Evolutionary conservation across 1,284 basidiomycete species (phyloP).

Genomic region (Phylloporus sp.): DNA sequence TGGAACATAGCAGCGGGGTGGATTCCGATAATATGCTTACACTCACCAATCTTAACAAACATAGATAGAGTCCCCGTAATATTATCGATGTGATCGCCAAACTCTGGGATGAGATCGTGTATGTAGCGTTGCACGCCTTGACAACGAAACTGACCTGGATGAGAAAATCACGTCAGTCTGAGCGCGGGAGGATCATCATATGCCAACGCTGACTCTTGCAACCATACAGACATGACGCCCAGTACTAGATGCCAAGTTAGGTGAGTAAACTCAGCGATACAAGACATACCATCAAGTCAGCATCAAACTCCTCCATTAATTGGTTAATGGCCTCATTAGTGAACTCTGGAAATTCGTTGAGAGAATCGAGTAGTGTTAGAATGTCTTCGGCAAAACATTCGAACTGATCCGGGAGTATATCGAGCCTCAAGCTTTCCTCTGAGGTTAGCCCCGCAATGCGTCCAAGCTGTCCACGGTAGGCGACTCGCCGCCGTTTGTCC

Average conservation of each 20-base stretch:
- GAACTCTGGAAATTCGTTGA: constrained; percentile 63
- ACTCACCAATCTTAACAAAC: constrained; percentile 59
- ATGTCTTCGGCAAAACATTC: constrained; percentile 52
- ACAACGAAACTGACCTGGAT: constrained; percentile 54
- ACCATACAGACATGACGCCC: constrained; percentile 38
- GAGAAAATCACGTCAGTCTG: constrained; percentile 19
- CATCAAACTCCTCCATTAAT: constrained; percentile 54
- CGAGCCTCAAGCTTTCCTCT: constrained; percentile 38
- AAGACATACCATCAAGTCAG: constrained; percentile 50
- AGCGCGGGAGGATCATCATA: not conserved
- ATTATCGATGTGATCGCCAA: constrained; percentile 59
- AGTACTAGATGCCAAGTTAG: constrained; percentile 33
- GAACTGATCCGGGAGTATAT: constrained; percentile 42
- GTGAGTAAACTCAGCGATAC: constrained; percentile 2
- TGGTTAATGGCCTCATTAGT: constrained; percentile 58
- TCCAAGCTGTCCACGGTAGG: constrained; percentile 37
- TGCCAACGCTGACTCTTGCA: constrained; percentile 36
- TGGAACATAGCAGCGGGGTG: constrained; percentile 28
- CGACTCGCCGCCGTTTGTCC: constrained; percentile 37
- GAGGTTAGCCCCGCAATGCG: constrained; percentile 31
- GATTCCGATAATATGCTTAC: constrained; percentile 19
- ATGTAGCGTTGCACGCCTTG: constrained; percentile 58
- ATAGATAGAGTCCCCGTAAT: constrained; percentile 53
- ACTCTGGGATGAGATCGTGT: constrained; percentile 55
- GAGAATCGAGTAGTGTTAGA: constrained; percentile 52